These are phyloP conservation scores for Tuber microsphaerosporum DNA, from an alignment of 495 filamentous ascomycete species.

Conservation along the genomic window DNA sequence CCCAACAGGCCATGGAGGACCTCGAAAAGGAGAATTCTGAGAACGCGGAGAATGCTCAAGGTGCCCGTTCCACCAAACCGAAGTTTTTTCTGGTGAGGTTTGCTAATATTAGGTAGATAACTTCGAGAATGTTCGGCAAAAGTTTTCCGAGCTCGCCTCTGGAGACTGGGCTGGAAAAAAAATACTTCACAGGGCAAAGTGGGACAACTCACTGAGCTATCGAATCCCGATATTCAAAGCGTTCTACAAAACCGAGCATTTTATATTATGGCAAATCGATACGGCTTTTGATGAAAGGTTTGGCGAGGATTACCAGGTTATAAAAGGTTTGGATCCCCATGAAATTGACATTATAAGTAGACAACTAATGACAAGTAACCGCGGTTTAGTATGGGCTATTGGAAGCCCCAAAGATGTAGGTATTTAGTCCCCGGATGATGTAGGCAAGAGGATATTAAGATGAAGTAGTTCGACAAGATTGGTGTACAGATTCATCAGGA, in stretches of 20 bases:
- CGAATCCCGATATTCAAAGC: background rate
- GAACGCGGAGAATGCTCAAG: background rate
- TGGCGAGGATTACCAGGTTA: too few relatives aligned
- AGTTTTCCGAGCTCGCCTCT: background rate
- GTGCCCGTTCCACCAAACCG: background rate
- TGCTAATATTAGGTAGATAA: background rate
- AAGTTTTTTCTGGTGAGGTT: background rate
- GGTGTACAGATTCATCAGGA: background rate
- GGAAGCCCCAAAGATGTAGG: background rate
- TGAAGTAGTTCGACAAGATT: background rate
- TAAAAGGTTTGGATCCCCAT: background rate
- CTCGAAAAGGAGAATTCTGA: background rate
- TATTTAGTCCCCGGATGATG: background rate
- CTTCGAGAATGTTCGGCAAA: background rate
- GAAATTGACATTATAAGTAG: background rate
- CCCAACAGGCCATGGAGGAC: background rate
- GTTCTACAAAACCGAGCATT: background rate
- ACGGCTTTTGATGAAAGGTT: too few relatives aligned
- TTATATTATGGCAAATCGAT: too few relatives aligned
- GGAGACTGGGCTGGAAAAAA: background rate
- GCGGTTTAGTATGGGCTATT: background rate
- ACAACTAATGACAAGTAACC: background rate
- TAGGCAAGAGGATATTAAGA: background rate
- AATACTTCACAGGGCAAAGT: too few relatives aligned
- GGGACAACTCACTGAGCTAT: background rate